These are phyloP conservation scores for Yamadazyma philogaea DNA, from an alignment of 805 yeast genomes.

Conservation along the genomic window DNA sequence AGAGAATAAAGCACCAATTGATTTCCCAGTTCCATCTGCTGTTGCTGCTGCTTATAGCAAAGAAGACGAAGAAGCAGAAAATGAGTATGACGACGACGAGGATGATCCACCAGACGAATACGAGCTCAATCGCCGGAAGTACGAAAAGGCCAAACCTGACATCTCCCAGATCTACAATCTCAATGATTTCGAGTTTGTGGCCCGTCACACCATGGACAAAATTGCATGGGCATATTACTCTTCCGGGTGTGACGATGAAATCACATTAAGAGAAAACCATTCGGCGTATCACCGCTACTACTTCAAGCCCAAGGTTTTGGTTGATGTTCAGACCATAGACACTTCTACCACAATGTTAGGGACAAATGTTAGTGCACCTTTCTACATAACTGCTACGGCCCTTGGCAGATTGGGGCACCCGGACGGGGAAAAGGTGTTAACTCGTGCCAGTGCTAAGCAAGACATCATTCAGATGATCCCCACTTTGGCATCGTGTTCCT, in stretches of 20 bases:
- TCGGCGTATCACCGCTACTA: slow-evolving; percentile 83
- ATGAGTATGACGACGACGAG: slow-evolving; percentile 33
- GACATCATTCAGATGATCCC: slow-evolving; percentile 85
- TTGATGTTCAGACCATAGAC: slow-evolving; percentile 76
- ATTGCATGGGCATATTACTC: slow-evolving; percentile 91
- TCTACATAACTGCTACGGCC: slow-evolving; percentile 90
- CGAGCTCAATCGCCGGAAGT: slow-evolving; percentile 24
- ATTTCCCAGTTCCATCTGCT: slow-evolving; percentile 14
- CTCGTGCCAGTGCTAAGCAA: slow-evolving; percentile 75
- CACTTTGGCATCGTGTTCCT: slow-evolving; percentile 82
- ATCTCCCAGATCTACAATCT: slow-evolving; percentile 68
- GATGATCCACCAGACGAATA: slow-evolving; percentile 30
- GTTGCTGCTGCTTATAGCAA: slow-evolving; percentile 14
- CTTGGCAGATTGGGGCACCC: slow-evolving; percentile 88
- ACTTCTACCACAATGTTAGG: slow-evolving; percentile 74
- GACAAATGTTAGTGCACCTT: slow-evolving; percentile 65
- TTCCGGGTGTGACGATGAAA: slow-evolving; percentile 90
- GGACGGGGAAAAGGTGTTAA: slow-evolving; percentile 86
- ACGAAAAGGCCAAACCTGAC: slow-evolving; percentile 55
- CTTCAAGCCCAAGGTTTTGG: slow-evolving; percentile 79
- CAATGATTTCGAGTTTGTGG: slow-evolving; percentile 85
- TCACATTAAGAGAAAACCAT: slow-evolving; percentile 86
- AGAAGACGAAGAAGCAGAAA: slow-evolving; percentile 36
- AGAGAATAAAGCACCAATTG: slow-evolving; percentile 27
- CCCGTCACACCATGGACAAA: slow-evolving; percentile 70